Conservation (phyloP, 225 moss, liverwort and hornwort genomes). For the Antitrichia curtipendula region DNA sequence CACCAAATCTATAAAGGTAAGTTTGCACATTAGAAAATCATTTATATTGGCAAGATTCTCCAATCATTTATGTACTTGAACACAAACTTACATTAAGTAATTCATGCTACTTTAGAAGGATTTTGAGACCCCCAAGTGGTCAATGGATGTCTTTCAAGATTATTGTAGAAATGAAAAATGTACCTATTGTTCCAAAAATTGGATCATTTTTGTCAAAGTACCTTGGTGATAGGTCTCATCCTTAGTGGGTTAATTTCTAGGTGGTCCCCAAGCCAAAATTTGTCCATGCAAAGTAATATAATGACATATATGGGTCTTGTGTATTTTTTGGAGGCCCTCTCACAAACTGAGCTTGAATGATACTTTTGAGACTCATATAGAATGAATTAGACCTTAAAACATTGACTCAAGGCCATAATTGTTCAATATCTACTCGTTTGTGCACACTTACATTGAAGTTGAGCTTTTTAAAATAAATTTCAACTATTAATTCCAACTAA, state of each 20-base stretch:
- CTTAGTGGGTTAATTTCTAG: fast-evolving
- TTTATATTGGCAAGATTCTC: background rate
- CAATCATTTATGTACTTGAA: background rate
- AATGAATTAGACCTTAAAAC: background rate
- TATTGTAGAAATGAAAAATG: background rate
- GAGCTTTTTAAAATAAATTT: background rate
- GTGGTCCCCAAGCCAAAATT: fast-evolving
- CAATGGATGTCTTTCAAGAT: background rate
- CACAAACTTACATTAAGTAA: background rate
- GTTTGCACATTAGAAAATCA: fast-evolving
- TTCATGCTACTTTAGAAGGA: background rate
- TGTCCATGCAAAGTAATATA: background rate
- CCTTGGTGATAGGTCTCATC: background rate
- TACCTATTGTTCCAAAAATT: no score
- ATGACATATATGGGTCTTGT: background rate
- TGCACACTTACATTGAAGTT: fast-evolving
- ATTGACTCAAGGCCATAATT: background rate
- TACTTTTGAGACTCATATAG: background rate
- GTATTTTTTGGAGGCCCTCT: background rate
- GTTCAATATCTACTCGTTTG: background rate
- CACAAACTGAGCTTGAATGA: background rate
- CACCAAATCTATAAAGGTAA: fast-evolving
- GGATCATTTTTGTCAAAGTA: background rate
- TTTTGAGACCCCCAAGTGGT: background rate
- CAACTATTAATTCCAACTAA: background rate